phyloP scores from a whole-genome alignment of 2,329 filamentous ascomycete genomes.

The Paracorniculantispora psalliotae region DNA sequence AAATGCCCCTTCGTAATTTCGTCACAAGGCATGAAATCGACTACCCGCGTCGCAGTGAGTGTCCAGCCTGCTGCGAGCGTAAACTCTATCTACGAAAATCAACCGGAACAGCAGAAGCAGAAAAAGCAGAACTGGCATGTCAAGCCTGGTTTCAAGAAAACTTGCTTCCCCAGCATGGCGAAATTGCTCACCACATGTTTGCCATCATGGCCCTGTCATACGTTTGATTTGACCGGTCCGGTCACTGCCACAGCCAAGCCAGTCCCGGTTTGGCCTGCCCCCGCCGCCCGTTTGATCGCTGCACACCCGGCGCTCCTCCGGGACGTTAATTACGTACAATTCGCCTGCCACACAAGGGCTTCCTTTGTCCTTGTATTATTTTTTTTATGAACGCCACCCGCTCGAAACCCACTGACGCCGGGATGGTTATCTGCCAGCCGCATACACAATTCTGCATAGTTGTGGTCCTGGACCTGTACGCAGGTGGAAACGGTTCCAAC shows the following conservation, averaged over 20 bases:
- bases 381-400: not conserved
- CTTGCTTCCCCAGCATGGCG: not conserved
- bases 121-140: not conserved
- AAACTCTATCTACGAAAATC: constrained; percentile 11
- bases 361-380: not conserved
- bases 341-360: not conserved
- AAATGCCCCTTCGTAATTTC: not conserved
- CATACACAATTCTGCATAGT: not conserved
- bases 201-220: not conserved
- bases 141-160: not conserved
- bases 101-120: not conserved
- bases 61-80: not conserved
- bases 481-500: not conserved
- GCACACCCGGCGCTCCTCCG: not conserved
- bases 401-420: not conserved
- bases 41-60: not conserved
- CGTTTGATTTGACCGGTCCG: not conserved
- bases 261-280: not conserved
- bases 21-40: not conserved
- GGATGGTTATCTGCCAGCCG: not conserved
- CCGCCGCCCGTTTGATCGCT: not conserved
- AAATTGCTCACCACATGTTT: constrained; percentile 12
- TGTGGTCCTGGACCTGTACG: not conserved
- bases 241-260: not conserved
- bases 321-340: not conserved